Percentiles rank a stretch among this genome's conserved stretches.
Evolutionary conservation across 805 yeast species (phyloP).

Genomic region (Tetrapisispora namnaoensis): DNA sequence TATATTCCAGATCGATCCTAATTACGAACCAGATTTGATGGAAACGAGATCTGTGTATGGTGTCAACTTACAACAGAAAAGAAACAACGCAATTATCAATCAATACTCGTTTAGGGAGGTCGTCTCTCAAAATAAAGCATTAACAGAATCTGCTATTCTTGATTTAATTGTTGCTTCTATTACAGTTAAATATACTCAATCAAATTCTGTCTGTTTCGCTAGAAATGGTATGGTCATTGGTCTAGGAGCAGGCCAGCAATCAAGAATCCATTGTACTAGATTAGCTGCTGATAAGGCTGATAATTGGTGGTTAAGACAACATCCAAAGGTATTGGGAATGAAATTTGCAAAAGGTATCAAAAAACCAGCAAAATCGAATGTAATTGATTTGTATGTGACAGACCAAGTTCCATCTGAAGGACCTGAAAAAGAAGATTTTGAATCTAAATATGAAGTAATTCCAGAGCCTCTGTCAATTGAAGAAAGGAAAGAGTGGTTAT

Average conservation of each 20-base stretch:
- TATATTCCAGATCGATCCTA: constrained; percentile 91
- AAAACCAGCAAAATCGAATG: constrained; percentile 97
- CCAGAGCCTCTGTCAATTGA: constrained; percentile 74
- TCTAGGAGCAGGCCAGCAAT: constrained; percentile 98
- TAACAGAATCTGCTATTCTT: constrained; percentile 85
- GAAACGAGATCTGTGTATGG: constrained; percentile 97
- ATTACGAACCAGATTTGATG: constrained; percentile 66
- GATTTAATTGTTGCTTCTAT: constrained; percentile 96
- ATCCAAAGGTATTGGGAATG: constrained; percentile 84
- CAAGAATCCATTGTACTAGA: constrained; percentile 97
- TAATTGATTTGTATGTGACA: constrained; percentile 87
- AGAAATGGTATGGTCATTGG: constrained; percentile 99
- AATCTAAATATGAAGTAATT: constrained; percentile 71
- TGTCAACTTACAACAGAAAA: constrained; percentile 87
- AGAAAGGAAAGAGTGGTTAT: constrained; percentile 84
- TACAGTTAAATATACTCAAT: constrained; percentile 96
- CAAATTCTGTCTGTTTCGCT: constrained; percentile 96
- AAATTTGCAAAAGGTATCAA: constrained; percentile 97
- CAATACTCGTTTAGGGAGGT: constrained; percentile 84
- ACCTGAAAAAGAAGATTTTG: constrained; percentile 89
- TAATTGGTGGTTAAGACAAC: constrained; percentile 99
- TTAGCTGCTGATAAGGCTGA: constrained; percentile 99
- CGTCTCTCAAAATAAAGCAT: constrained; percentile 73
- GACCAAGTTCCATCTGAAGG: constrained; percentile 83
- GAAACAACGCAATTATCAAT: constrained; percentile 95